Conservation (phyloP, 225 moss, liverwort and hornwort genomes). For the Pseudoscleropodium purum region DNA sequence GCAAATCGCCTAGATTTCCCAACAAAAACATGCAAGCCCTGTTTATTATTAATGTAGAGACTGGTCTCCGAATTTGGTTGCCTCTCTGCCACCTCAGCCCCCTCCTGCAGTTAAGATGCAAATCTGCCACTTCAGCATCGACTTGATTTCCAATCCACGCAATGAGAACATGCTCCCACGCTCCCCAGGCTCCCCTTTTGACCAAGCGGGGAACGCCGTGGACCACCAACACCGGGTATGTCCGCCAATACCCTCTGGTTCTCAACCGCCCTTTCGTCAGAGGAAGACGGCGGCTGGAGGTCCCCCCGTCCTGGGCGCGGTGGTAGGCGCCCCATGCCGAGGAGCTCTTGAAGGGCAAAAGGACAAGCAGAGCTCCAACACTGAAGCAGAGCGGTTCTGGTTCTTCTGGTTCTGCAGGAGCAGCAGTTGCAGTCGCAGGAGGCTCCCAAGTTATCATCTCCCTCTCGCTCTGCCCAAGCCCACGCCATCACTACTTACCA, state of each 20-base stretch:
- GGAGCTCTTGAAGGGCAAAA: conserved; percentile 12
- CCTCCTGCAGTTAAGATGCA: neutral
- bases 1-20: neutral
- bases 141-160: conserved; percentile 3
- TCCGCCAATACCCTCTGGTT: neutral
- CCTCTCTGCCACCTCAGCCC: neutral
- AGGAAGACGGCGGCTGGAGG: conserved; percentile 9
- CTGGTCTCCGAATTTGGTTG: neutral
- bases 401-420: neutral
- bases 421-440: neutral
- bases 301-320: neutral
- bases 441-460: neutral
- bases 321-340: conserved; percentile 1
- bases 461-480: neutral
- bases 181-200: conserved; percentile 6
- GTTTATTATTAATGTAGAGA: neutral
- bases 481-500: conserved; percentile 41
- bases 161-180: conserved; percentile 21
- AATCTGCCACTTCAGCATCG: conserved; percentile 14
- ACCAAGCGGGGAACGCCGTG: neutral
- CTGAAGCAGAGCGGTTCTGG: neutral
- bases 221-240: neutral
- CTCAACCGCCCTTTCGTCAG: neutral
- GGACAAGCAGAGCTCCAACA: conserved; percentile 17
- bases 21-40: neutral